phyloP scores from a whole-genome alignment of 1,284 basidiomycete species.

The Ceratobasidium sp. region DNA sequence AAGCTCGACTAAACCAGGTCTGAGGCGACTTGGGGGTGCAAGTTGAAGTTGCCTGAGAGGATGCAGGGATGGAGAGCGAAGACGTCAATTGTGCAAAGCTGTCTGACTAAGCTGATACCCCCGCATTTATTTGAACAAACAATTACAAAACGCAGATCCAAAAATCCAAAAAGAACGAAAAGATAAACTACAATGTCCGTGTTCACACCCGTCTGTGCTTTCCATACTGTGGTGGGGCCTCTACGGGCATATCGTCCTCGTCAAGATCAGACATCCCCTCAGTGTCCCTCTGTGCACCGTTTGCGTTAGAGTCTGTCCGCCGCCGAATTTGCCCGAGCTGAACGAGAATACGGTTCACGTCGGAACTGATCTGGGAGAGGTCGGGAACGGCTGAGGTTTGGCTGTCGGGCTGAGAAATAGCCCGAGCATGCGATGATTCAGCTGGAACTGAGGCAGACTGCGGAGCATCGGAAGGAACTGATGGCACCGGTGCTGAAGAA shows the following conservation, averaged over 20 bases:
- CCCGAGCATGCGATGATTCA: neutral
- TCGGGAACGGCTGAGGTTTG: slow-evolving; percentile 1
- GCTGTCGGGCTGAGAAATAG: neutral
- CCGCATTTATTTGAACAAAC: slow-evolving; percentile 26
- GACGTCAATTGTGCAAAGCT: neutral
- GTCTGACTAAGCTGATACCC: neutral
- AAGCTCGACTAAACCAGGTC: too few relatives aligned
- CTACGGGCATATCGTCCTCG: neutral
- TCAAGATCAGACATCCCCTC: neutral
- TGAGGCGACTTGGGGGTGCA: too few relatives aligned
- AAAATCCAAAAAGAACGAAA: neutral
- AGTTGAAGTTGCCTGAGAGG: neutral
- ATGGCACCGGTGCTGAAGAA: too few relatives aligned
- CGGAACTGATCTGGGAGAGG: slow-evolving; percentile 40
- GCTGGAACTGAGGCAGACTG: neutral
- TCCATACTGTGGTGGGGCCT: slow-evolving; percentile 29
- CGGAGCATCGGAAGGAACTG: neutral
- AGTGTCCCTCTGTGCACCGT: too few relatives aligned
- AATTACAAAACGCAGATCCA: neutral
- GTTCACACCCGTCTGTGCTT: slow-evolving; percentile 25
- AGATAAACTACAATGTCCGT: neutral
- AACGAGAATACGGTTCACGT: slow-evolving; percentile 37
- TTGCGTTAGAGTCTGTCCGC: slow-evolving; percentile 4
- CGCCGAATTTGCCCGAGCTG: slow-evolving; percentile 42
- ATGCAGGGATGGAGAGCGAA: slow-evolving; percentile 1